phyloP scores from a whole-genome alignment of 768 basidiomycete species.

The Mycena alexandri region DNA sequence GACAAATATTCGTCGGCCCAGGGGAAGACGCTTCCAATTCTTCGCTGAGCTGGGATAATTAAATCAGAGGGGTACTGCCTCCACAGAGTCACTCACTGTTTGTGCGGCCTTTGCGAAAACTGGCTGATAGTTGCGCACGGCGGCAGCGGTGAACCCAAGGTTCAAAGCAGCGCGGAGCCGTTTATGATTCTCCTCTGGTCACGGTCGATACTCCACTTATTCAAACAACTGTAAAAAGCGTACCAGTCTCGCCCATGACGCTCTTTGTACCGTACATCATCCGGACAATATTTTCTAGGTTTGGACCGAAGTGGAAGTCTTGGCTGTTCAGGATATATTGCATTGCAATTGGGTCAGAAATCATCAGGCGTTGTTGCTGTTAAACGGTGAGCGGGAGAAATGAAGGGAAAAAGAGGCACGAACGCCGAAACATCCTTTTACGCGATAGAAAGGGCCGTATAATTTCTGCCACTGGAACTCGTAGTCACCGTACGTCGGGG shows the following conservation, averaged over 20 bases:
- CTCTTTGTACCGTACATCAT: neutral
- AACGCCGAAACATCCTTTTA: slow-evolving; percentile 28
- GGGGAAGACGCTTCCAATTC: neutral
- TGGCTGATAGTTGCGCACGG: slow-evolving; percentile 5
- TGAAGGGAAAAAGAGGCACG: neutral
- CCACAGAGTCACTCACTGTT: neutral
- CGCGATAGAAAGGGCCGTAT: slow-evolving; percentile 18
- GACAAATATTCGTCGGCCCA: neutral
- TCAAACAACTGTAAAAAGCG: neutral
- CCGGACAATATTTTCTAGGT: neutral
- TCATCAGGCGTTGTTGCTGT: slow-evolving; percentile 24
- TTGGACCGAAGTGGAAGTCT: neutral
- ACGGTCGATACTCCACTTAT: neutral
- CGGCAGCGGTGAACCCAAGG: slow-evolving; percentile 12
- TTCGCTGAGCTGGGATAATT: neutral
- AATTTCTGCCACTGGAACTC: slow-evolving; percentile 26
- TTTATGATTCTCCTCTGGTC: slow-evolving; percentile 1
- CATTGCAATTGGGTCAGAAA: slow-evolving; percentile 18
- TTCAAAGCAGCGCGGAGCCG: slow-evolving; percentile 10
- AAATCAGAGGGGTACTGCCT: neutral
- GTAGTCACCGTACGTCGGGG: slow-evolving; percentile 14
- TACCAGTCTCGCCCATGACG: neutral
- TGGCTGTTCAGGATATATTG: slow-evolving; percentile 16
- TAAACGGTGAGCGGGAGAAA: too few relatives aligned
- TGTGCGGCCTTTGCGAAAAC: slow-evolving; percentile 1